A percentile compares a stretch with the other conserved stretches of the same genome.
phyloP scores from a whole-genome alignment of 177 flowering plant genomes.

The Vitis hybrid region DNA sequence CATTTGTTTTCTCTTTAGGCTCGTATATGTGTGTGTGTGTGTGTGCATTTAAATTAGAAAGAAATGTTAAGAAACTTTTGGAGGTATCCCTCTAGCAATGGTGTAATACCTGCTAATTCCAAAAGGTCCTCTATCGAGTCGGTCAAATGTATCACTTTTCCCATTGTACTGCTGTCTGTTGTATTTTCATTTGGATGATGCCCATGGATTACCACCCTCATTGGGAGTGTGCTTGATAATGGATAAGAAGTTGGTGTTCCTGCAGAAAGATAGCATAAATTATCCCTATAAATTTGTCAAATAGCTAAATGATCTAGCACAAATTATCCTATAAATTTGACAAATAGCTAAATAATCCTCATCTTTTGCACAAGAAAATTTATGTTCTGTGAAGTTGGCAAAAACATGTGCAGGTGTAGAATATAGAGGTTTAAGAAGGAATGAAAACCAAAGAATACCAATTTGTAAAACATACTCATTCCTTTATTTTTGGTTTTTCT shows the following conservation, averaged over 20 bases:
- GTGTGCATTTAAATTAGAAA: too few relatives aligned
- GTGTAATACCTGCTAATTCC: conserved; percentile 57
- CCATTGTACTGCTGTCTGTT: conserved; percentile 28
- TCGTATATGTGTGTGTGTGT: too few relatives aligned
- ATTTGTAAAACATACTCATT: neutral
- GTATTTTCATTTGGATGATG: conserved; percentile 54
- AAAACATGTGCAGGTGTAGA: neutral
- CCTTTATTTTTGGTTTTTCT: too few relatives aligned
- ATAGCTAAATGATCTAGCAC: conserved; percentile 1
- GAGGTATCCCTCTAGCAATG: neutral
- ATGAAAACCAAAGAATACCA: neutral
- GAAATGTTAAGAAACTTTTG: neutral
- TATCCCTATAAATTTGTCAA: neutral
- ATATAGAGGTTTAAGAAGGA: neutral
- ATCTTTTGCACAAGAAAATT: neutral
- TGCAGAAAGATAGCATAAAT: conserved; percentile 26
- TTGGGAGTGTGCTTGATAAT: conserved; percentile 25
- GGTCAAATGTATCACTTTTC: conserved; percentile 68
- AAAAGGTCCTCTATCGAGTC: conserved; percentile 55
- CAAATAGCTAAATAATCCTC: too few relatives aligned
- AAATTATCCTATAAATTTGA: too few relatives aligned
- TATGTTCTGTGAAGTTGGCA: neutral
- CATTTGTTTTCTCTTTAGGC: too few relatives aligned
- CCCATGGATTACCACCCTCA: conserved; percentile 66
- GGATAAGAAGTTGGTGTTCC: conserved; percentile 34